These are phyloP conservation scores for Globisporangium uncinulatum DNA, from an alignment of 352 stramenopile species.

Conservation along the genomic window DNA sequence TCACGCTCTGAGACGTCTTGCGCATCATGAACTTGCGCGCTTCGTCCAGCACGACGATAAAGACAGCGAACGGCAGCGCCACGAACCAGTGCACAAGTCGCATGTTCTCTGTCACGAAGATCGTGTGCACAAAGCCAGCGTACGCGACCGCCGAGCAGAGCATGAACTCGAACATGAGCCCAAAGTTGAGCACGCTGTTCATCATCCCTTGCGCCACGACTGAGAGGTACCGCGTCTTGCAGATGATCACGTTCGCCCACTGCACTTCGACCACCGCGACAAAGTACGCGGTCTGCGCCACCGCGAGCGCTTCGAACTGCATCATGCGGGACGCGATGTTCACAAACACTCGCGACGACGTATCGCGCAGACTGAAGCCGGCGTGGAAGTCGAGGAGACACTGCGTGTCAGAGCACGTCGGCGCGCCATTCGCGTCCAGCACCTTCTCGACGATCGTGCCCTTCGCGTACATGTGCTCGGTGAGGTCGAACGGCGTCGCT, in stretches of 20 bases:
- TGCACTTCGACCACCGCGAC: constrained; percentile 86
- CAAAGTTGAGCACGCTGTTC: constrained; percentile 92
- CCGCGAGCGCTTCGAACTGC: constrained; percentile 73
- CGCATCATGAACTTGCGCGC: constrained; percentile 89
- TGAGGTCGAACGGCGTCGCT: constrained; percentile 23
- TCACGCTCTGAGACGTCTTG: constrained; percentile 58
- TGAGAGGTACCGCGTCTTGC: constrained; percentile 90
- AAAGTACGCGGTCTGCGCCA: constrained; percentile 87
- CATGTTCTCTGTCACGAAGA: constrained; percentile 82
- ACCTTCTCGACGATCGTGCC: constrained; percentile 51
- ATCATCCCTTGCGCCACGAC: constrained; percentile 89
- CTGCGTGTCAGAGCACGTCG: constrained; percentile 25
- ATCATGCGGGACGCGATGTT: constrained; percentile 89
- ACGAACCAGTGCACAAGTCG: constrained; percentile 90
- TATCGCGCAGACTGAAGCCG: constrained; percentile 36
- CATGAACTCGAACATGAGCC: constrained; percentile 91
- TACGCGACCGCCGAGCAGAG: constrained; percentile 84
- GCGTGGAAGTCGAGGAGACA: constrained; percentile 58
- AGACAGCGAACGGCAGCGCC: constrained; percentile 84
- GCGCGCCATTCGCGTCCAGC: constrained; percentile 18
- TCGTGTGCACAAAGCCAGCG: constrained; percentile 71
- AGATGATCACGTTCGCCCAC: constrained; percentile 90
- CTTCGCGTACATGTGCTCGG: constrained; percentile 35
- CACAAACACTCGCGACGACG: constrained; percentile 22
- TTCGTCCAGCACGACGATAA: constrained; percentile 90